Percentiles rank a stretch among this genome's conserved stretches.
phyloP scores from a whole-genome alignment of 2,329 filamentous ascomycete genomes.

The Neopestalotiopsis sp. region DNA sequence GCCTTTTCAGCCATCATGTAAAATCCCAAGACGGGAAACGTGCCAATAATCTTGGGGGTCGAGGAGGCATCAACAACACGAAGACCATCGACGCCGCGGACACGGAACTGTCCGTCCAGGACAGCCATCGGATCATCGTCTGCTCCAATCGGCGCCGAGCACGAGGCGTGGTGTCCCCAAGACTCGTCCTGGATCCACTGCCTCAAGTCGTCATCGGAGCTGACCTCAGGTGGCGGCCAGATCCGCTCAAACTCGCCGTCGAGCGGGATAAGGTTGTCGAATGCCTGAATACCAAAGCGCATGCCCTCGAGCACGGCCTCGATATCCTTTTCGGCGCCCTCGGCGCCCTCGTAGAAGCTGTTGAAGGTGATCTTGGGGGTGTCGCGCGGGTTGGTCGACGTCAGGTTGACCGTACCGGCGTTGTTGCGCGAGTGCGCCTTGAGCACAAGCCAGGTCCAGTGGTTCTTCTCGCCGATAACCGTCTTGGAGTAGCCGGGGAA shows the following conservation, averaged over 20 bases:
- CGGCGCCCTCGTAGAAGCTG: constrained; percentile 58
- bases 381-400: constrained; percentile 60
- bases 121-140: constrained; percentile 57
- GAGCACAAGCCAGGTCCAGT: constrained; percentile 1
- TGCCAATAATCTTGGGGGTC: constrained; percentile 53
- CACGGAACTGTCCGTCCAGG: constrained; percentile 55
- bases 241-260: constrained; percentile 36
- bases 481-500: constrained; percentile 34
- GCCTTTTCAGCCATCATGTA: constrained; percentile 35
- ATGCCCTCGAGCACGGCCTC: constrained; percentile 63
- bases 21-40: constrained; percentile 33
- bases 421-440: neutral
- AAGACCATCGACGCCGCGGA: constrained; percentile 53
- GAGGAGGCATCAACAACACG: constrained; percentile 61
- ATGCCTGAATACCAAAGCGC: constrained; percentile 52
- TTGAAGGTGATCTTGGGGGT: constrained; percentile 67
- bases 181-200: constrained; percentile 33
- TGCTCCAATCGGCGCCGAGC: constrained; percentile 34
- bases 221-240: constrained; percentile 27
- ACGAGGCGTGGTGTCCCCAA: constrained; percentile 35
- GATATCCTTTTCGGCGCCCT: constrained; percentile 51
- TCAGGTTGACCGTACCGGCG: constrained; percentile 1
- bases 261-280: constrained; percentile 45
- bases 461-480: neutral
- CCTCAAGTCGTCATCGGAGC: constrained; percentile 27